These are phyloP conservation scores for Narthecium ossifragum DNA, from an alignment of 106 monocot species.

Conservation along the genomic window DNA sequence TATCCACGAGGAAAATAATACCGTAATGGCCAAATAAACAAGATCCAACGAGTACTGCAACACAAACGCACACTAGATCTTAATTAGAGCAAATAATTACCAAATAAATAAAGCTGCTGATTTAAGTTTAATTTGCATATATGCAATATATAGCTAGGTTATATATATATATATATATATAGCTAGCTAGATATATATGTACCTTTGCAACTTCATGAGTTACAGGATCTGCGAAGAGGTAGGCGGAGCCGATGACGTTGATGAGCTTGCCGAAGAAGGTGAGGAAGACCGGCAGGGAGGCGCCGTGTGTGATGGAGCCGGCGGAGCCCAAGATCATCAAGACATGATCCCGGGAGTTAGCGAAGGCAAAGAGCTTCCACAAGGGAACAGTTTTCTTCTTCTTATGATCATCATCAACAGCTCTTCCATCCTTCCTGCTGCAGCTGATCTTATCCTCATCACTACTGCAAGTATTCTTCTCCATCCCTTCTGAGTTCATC, in stretches of 20 bases:
- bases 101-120: background rate
- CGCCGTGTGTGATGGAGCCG: constrained; percentile 35
- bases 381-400: background rate
- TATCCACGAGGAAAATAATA: constrained; percentile 36
- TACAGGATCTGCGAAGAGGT: constrained; percentile 25
- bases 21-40: constrained; percentile 29
- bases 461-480: too few relatives aligned
- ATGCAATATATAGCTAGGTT: too few relatives aligned
- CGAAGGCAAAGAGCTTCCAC: background rate
- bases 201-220: constrained; percentile 28
- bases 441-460: background rate
- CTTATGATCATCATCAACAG: background rate
- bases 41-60: constrained; percentile 38
- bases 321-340: constrained; percentile 8
- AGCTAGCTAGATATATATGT: background rate
- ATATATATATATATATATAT: background rate
- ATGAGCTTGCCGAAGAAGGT: constrained; percentile 43
- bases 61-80: background rate
- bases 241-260: constrained; percentile 35
- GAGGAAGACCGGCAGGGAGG: constrained; percentile 39
- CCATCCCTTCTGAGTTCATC: too few relatives aligned
- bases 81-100: background rate
- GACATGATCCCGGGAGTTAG: background rate
- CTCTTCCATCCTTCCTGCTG: background rate
- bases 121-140: background rate